Evolutionary conservation across 345 rosid genomes (phyloP), one percentile per base, ranked within the genome.

Genomic region (Luvunga scandens): DNA sequence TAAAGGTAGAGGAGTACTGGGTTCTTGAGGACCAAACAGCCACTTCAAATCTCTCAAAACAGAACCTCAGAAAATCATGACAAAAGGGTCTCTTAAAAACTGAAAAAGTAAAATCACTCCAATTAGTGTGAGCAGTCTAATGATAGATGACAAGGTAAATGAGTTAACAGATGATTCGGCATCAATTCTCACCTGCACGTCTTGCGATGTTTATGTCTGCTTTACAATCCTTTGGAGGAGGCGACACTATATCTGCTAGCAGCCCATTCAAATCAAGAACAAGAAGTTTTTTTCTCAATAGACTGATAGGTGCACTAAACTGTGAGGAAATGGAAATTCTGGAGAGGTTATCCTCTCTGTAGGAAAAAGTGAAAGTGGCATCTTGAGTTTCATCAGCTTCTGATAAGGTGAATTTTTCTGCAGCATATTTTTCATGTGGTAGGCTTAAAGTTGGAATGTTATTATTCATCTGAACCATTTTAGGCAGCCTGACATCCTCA

Each of bases 241-340:
- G 69, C 73, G 81, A 80, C 59, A 89, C 91, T 25, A 93, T 81
- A 85, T 89, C 94, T 16, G 87, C 95, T 64, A 96, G 95, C 75
- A 93, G 81, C 59, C 99, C 99, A 81, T 96, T 96, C 83, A 96
- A 80, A 83, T 96, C 97, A 82, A 95, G 95, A 80, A 95, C 88
- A 31, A 92, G 88, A 79, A 93, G 96, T 31, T 89, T 92, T 45
- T 83, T 90, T 78, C 76, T 86, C 34, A 69, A 60, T 2, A 10
- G 76, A 42, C 78, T 25, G 39, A 45, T 28, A 60, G 61, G 71
- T 79, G 74, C 75, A 68, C 33, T 56, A 71, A 66, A 22, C 7
- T 67, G 71, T 4, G 68, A 75, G 81, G 74, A 64, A 39, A 42
- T 22, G 19, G 69, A 77, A 24, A 48, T 34, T 68, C 33, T 72